Percentiles rank a stretch among this genome's conserved stretches.
phyloP scores from a whole-genome alignment of 352 stramenopile genomes.

The Phytophthora melonis region DNA sequence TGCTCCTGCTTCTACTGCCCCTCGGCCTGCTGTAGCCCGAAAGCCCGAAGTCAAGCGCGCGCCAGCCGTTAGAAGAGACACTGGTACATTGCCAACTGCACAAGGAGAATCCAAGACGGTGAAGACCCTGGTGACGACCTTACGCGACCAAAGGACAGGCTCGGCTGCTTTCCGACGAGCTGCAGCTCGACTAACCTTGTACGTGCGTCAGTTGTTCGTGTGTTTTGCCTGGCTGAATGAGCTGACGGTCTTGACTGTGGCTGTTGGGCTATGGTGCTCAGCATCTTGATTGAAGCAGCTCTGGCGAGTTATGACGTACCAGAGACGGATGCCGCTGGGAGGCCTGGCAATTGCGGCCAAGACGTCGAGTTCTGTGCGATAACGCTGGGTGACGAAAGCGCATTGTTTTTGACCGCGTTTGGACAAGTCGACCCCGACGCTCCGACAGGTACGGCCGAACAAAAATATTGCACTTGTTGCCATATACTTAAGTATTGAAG shows the following conservation, averaged over 20 bases:
- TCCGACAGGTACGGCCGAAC: background rate
- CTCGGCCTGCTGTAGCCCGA: background rate
- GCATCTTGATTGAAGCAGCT: conserved; percentile 1
- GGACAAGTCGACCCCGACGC: background rate
- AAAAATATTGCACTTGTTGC: background rate
- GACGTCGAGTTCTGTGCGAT: conserved; percentile 4
- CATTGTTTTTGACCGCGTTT: background rate
- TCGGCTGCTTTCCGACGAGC: background rate
- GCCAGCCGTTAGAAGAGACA: conserved; percentile 9
- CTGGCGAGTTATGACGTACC: background rate
- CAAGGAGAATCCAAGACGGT: background rate
- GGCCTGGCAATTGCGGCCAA: background rate
- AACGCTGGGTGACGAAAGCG: background rate
- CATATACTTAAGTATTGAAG: background rate
- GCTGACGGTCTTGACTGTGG: too few species aligned
- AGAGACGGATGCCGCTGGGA: background rate
- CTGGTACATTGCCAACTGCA: background rate
- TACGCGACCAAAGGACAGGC: background rate
- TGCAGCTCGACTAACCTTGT: conserved; percentile 1
- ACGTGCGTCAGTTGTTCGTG: background rate
- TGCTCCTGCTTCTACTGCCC: background rate
- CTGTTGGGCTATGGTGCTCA: background rate
- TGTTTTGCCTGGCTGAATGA: too few species aligned
- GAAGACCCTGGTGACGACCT: background rate
- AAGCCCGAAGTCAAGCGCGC: background rate